phyloP scores from a whole-genome alignment of 129 eudicot species.

The Lonicera japonica region DNA sequence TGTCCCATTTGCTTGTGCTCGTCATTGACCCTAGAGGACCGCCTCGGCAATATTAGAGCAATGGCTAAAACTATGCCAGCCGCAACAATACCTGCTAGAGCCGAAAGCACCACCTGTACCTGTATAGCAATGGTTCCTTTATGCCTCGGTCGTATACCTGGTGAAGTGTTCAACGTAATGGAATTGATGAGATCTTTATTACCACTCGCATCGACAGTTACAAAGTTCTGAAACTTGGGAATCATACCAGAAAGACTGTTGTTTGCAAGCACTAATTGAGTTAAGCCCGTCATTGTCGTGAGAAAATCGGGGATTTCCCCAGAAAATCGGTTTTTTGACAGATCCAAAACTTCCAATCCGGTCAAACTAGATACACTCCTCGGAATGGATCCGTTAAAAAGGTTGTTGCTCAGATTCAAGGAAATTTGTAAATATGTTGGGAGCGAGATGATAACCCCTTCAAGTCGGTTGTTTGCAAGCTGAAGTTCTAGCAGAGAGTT shows the following conservation, averaged over 20 bases:
- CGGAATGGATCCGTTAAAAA: slow-evolving; percentile 55
- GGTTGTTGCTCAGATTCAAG: too few species aligned
- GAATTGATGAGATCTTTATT: slow-evolving; percentile 33
- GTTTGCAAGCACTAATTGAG: slow-evolving; percentile 37
- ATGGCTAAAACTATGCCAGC: too few species aligned
- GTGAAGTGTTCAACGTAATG: too few species aligned
- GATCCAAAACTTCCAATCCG: slow-evolving; percentile 67
- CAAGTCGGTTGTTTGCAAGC: slow-evolving; percentile 39
- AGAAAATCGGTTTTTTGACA: slow-evolving; percentile 56
- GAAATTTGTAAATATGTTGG: slow-evolving; percentile 54
- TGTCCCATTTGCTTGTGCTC: too few species aligned
- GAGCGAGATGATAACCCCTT: slow-evolving; percentile 42
- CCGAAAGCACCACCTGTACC: slow-evolving; percentile 49
- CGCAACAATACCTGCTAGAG: slow-evolving; percentile 30
- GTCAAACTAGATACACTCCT: slow-evolving; percentile 16
- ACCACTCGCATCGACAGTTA: slow-evolving; percentile 27
- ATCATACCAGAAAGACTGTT: too few species aligned
- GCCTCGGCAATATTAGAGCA: slow-evolving; percentile 20
- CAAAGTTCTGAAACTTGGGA: slow-evolving; percentile 33
- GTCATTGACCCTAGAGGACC: slow-evolving; percentile 26
- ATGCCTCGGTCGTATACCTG: too few species aligned
- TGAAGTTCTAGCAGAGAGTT: too few species aligned
- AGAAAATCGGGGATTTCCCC: slow-evolving; percentile 53
- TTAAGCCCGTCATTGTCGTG: slow-evolving; percentile 30
- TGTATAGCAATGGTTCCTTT: slow-evolving; percentile 18